Base-by-base conservation (phyloP, 208 protist species). In the Spongospora subterranea region DNA sequence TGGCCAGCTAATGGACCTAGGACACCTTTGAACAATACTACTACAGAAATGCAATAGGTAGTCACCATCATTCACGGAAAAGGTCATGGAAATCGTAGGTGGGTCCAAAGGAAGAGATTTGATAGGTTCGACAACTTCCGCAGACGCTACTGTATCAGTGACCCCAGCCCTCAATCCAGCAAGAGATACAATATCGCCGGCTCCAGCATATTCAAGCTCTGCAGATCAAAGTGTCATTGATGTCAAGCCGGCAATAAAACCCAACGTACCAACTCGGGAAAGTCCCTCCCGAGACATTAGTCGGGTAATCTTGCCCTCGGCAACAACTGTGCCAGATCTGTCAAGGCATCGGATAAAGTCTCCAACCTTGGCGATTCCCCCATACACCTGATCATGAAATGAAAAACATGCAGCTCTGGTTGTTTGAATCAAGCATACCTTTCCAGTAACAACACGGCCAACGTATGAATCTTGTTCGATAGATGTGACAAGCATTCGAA, bases 71-170 rank as follows among this genome's bases (percentile, higher is more conserved):
- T 82, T 82, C 6, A 82, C 71, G n/a, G 71, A 82, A n/a, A 82
- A 82, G 13, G 71, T 82, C 71, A 82, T 82, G 35, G 71, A 82
- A 82, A 82, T 82, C n/a, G 71, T 82, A 13, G 71, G 71, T n/a
- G 71, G 71, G 71, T 82, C 71, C 71, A 82, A 43, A 6, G 71
- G 71, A 6, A 82, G 40, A 6, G 71, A 82, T 35, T 82, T 6
- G 17, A 82, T 6, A 35, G 71, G 35, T n/a, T 82, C 71, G 40
- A n/a, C 71, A 35, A 82, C 71, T 35, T 82, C 40, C 17, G 71
- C 17, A 43, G 6, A 35, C 17, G 17, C n/a, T 20, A 82, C 71
- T 6, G 71, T 82, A 45, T 82, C 71, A 20, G 71, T 82, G n/a
- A 82, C 71, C 35, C 71, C 71, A 35, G 71, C 71, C 35, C 71